These are phyloP conservation scores for Metschnikowia similis DNA, from an alignment of 805 yeast genomes.

Conservation along the genomic window DNA sequence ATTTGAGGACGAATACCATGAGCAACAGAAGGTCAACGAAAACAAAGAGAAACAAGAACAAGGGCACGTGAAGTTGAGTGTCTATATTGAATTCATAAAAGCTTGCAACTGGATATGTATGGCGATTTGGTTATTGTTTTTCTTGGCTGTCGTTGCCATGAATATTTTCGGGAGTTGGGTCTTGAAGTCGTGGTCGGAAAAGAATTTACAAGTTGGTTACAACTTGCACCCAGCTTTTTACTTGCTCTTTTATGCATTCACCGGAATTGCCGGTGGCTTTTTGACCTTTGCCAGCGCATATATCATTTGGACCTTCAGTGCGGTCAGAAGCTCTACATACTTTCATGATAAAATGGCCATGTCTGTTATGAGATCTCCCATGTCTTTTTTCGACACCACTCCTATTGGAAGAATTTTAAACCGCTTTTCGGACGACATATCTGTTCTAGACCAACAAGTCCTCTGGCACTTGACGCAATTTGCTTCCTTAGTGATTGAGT, in stretches of 20 bases:
- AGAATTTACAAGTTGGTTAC: constrained; percentile 21
- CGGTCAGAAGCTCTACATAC: constrained; percentile 27
- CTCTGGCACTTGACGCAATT: constrained; percentile 29
- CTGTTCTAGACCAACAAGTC: constrained; percentile 28
- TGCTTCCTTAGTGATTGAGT: constrained; percentile 20
- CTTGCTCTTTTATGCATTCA: constrained; percentile 23
- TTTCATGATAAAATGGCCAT: constrained; percentile 37
- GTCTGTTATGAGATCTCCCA: constrained; percentile 34
- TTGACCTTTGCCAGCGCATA: constrained; percentile 25
- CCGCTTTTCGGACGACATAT: constrained; percentile 36
- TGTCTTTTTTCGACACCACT: constrained; percentile 41
- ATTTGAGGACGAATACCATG: constrained; percentile 24
- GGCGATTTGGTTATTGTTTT: constrained; percentile 17
- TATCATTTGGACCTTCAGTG: constrained; percentile 29
- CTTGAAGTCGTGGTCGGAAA: constrained; percentile 36
- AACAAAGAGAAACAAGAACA: constrained; percentile 16
- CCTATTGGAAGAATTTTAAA: constrained; percentile 39
- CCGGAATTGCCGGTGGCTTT: constrained; percentile 28
- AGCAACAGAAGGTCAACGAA: constrained; percentile 12
- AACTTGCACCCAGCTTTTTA: constrained; percentile 24
- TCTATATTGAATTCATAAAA: constrained; percentile 26
- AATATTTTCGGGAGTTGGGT: constrained; percentile 26
- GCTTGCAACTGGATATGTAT: constrained; percentile 30
- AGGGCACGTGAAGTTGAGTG: constrained; percentile 28
- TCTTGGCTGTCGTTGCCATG: constrained; percentile 19